Base-by-base conservation (phyloP, 805 yeast genomes). In the Saccharomycodes ludwigii region DNA sequence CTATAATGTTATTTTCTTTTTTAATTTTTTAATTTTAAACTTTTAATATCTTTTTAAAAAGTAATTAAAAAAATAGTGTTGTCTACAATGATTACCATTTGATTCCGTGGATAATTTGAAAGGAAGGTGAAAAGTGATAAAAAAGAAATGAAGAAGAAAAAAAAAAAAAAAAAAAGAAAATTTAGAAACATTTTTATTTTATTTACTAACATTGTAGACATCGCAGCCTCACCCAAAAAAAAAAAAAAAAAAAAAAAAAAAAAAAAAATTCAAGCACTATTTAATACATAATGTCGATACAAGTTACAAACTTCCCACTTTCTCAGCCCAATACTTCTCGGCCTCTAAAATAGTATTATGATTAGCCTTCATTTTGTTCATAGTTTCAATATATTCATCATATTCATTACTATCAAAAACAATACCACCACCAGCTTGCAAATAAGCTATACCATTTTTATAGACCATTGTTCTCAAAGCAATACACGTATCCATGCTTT, bases 351-450 rank as follows among this genome's bases (percentile, higher is more conserved):
- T 77, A 10, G 96, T 84, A 41, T 73, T 72, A 56, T 78, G 79
- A 59, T 91, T 91, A 35, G 97, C 93, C 61, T 68, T 74, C 94
- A 91, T 85, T 63, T 91, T 91, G 66, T 91, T 91, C 79, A 91
- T 77, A 2, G 97, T 91, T 63, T 91, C 98, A 29, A 85, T 63
- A 55, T 85, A 91, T 61, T 91, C 98, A 40, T 88, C 98, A 47
- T 77, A 75, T 35, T 93, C 94, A 54, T 91, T 96, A 40, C 94
- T 79, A 54, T 91, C 98, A 53, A 65, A 77, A 16, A 91, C 98
- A 52, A 91, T 91, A 37, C 99, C 99, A 35, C 99, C 99, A 41
- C 99, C 98, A 3, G 98, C 97, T 64, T 91, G 99, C 44, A 91
- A 65, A 48, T 85, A 88, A 0, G 95, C 96, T 32, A 71, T 65